These are phyloP conservation scores for Flaveria robusta DNA, from an alignment of 129 eudicot genomes.

Conservation along the genomic window DNA sequence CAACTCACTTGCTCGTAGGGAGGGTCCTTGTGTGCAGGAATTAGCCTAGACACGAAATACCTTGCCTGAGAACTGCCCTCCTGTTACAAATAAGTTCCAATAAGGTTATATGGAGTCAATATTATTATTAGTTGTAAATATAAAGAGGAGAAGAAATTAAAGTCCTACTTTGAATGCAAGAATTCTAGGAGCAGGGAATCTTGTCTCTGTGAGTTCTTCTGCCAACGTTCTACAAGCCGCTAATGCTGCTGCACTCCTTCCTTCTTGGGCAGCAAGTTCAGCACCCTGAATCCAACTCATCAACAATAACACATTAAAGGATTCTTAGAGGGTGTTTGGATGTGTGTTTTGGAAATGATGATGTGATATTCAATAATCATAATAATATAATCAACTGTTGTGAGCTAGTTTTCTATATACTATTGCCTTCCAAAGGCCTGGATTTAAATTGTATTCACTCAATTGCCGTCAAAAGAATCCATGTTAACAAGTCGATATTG, in stretches of 20 bases:
- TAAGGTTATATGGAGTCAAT: not conserved
- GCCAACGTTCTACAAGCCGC: constrained; percentile 99
- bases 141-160: not conserved
- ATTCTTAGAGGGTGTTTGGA: constrained; percentile 2
- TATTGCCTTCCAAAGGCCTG: no score
- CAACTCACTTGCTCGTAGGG: constrained; percentile 85
- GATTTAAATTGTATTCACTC: no score
- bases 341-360: no score
- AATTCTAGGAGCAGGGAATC: constrained; percentile 97
- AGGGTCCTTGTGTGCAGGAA: constrained; percentile 99
- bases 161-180: constrained; percentile 82
- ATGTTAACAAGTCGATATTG: not conserved
- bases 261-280: constrained; percentile 90
- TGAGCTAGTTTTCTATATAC: not conserved
- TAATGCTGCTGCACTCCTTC: constrained; percentile 92
- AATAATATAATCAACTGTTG: not conserved
- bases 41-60: constrained; percentile 85
- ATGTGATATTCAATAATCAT: constrained; percentile 7
- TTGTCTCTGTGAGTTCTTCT: constrained; percentile 87
- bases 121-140: not conserved
- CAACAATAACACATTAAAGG: not conserved
- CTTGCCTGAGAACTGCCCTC: constrained; percentile 99
- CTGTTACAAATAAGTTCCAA: constrained; percentile 43
- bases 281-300: constrained; percentile 64
- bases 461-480: no score